A percentile compares a stretch with the other conserved stretches of the same genome.
Conservation (phyloP, 768 basidiomycete genomes). For the Tricholoma saponaceum region DNA sequence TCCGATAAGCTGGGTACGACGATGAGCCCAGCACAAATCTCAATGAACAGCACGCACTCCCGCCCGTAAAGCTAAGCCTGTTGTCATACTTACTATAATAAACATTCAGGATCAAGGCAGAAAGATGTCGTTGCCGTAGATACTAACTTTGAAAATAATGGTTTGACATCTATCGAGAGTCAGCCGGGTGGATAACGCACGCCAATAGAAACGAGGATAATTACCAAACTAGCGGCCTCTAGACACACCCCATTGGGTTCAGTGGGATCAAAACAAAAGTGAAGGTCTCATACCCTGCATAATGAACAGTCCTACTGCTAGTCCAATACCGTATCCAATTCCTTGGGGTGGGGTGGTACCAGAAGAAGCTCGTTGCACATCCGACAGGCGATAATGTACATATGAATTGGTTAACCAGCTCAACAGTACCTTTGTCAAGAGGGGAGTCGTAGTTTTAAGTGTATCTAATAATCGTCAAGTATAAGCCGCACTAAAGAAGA, state of each 20-base stretch:
- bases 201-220: neutral
- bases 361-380: slow-evolving; percentile 23
- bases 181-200: neutral
- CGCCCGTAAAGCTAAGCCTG: slow-evolving; percentile 16
- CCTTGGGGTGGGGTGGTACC: slow-evolving; percentile 31
- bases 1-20: slow-evolving; percentile 32
- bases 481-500: neutral
- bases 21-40: neutral
- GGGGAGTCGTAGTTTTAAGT: slow-evolving; percentile 41
- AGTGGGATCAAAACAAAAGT: slow-evolving; percentile 1
- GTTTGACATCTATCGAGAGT: slow-evolving; percentile 20
- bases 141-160: slow-evolving; percentile 16
- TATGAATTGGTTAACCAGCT: slow-evolving; percentile 43
- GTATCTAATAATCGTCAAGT: slow-evolving; percentile 30
- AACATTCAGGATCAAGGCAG: too few relatives aligned
- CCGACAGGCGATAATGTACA: slow-evolving; percentile 25
- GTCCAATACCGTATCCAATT: slow-evolving; percentile 50
- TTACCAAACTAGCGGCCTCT: slow-evolving; percentile 32
- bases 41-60: slow-evolving; percentile 5
- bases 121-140: neutral
- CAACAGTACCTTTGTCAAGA: slow-evolving; percentile 44
- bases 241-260: neutral
- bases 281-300: slow-evolving; percentile 48
- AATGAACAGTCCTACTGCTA: slow-evolving; percentile 45
- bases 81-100: slow-evolving; percentile 9